phyloP scores from a whole-genome alignment of 148 eudicot genomes.

The Chenopodium formosanum region DNA sequence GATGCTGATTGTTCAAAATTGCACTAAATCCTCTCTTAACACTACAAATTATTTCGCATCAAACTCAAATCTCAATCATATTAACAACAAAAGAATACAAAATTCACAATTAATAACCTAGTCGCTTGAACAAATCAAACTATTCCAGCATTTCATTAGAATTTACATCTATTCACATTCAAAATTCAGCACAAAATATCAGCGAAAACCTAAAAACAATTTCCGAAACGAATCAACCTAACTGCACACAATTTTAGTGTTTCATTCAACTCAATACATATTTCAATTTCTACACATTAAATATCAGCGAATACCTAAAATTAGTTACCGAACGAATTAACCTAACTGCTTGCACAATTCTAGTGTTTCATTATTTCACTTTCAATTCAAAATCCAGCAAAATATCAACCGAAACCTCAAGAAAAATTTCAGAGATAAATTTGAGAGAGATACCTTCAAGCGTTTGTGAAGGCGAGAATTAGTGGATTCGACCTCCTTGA shows the following conservation, averaged over 20 bases:
- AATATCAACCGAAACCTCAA: background rate
- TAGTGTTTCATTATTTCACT: background rate
- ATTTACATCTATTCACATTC: background rate
- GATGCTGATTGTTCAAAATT: background rate
- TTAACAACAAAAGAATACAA: background rate
- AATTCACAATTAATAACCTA: background rate
- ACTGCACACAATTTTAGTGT: background rate
- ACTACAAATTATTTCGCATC: background rate
- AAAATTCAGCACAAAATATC: background rate
- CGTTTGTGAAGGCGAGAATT: constrained; percentile 71
- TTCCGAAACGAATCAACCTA: background rate
- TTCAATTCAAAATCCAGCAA: background rate
- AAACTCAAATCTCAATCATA: background rate
- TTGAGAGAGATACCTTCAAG: constrained; percentile 47
- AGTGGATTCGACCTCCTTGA: constrained; percentile 64
- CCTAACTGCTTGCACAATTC: background rate
- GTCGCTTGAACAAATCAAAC: background rate
- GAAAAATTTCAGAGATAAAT: background rate
- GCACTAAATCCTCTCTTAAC: background rate
- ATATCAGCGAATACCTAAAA: background rate
- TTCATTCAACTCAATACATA: background rate
- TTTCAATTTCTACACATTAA: background rate
- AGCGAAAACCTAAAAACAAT: no score
- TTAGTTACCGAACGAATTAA: background rate
- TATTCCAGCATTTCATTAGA: background rate